A percentile compares a stretch with the other conserved stretches of the same genome.
Evolutionary conservation across 1,139 yeast genomes (phyloP).

Genomic region (Taphrina pruni): DNA sequence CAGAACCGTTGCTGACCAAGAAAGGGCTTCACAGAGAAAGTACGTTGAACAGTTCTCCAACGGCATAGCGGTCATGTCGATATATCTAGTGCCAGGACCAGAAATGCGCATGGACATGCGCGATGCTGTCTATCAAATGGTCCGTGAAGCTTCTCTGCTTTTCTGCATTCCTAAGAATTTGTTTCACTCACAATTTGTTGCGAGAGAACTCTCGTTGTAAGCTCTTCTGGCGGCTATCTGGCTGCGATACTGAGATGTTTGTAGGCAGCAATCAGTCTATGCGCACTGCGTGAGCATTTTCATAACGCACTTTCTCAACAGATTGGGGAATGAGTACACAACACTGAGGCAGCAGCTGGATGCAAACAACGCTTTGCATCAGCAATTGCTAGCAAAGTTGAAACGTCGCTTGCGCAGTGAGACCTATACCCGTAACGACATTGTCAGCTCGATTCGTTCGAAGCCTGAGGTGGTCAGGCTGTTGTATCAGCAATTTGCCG

Average conservation of each 20-base stretch:
- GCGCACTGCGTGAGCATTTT: constrained; percentile 94
- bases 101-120: constrained; percentile 57
- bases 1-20: neutral
- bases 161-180: constrained; percentile 89
- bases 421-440: constrained; percentile 86
- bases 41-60: constrained; percentile 93
- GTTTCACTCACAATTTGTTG: constrained; percentile 75
- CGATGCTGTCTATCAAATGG: constrained; percentile 84
- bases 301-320: constrained; percentile 90
- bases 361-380: constrained; percentile 63
- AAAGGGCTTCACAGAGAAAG: constrained; percentile 72
- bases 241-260: neutral
- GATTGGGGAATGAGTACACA: constrained; percentile 89
- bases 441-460: constrained; percentile 74
- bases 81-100: constrained; percentile 71
- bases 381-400: constrained; percentile 58
- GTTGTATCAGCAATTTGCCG: constrained; percentile 90
- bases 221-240: neutral
- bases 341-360: constrained; percentile 71
- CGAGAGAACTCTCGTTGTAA: constrained; percentile 74
- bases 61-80: constrained; percentile 83
- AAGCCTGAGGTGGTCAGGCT: constrained; percentile 78
- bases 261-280: constrained; percentile 84
- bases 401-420: constrained; percentile 91
- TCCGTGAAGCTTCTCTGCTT: constrained; percentile 89